Evolutionary conservation across 768 basidiomycete species (phyloP), one percentile per base, ranked within the genome.

Genomic region (Suillus brevipes): DNA sequence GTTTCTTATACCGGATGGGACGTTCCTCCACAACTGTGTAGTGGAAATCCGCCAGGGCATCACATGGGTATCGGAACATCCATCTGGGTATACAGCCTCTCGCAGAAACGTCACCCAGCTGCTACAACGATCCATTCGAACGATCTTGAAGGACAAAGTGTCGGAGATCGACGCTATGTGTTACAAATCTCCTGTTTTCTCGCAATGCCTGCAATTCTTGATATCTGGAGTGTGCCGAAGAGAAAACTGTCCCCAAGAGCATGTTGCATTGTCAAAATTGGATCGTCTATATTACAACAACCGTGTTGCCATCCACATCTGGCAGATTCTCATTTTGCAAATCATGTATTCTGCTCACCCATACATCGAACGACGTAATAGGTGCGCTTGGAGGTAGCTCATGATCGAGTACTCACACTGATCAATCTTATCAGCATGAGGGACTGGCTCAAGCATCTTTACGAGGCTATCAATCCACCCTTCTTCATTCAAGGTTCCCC

Each of bases 401-500:
- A 1, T 12, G 25, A 16, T 49, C 25, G 10, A 14, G 45, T 47
- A 5, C n/a, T n/a, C n/a, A 47, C 5, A 47, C 45, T 47, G 10
- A 47, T 2, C 10, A 28, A 12, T n/a, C n/a, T n/a, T 12, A 47
- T 47, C n/a, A 47, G 47, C 42, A 52, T 67, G 38, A 37, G 63
- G 43, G 74, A 73, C 52, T 86, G 84, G 82, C 73, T 87, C 9
- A 68, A 67, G 5, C 78, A 74, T 34, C 72, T 89, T 0, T 83
- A 87, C 61, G 82, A 84, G 23, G 78, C 81, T 1, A 59, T 89
- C 7, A 78, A 81, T 65, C 88, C 89, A 3, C 71, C 82, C 1
- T 78, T 72, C 57, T 74, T 82, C 62, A 63, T 71, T n/a, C 75
- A 87, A 52, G 89, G 88, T 6, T 80, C 82, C 0, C 61, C 71